These are phyloP conservation scores for Nannizziopsis arthrosporioides DNA, from an alignment of 2,329 filamentous ascomycete species.

Conservation along the genomic window DNA sequence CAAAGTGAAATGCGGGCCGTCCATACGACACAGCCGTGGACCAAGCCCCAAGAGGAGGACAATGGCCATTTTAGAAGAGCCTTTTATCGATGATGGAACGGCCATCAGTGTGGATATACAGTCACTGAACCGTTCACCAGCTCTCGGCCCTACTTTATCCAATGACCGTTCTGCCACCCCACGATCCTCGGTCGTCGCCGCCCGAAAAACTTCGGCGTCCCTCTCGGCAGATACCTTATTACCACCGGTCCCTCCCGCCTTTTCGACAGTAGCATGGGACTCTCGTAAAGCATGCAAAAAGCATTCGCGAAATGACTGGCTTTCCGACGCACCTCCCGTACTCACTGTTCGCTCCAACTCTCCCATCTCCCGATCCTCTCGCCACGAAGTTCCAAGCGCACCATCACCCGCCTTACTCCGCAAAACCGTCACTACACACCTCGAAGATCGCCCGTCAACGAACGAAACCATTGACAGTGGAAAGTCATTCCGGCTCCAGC, in stretches of 20 bases:
- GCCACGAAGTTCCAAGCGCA: neutral
- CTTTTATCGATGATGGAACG: neutral
- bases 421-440: slow-evolving; percentile 5
- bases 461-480: slow-evolving; percentile 26
- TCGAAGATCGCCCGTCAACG: slow-evolving; percentile 18
- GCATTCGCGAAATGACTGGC: neutral
- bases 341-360: slow-evolving; percentile 21
- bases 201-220: neutral
- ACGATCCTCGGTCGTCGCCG: neutral
- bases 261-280: slow-evolving; percentile 8
- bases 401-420: slow-evolving; percentile 2
- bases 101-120: neutral
- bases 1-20: slow-evolving; percentile 43
- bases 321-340: slow-evolving; percentile 7
- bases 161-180: neutral
- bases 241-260: neutral
- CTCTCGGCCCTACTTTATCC: neutral
- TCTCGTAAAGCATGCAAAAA: neutral
- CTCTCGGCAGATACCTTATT: neutral
- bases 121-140: neutral
- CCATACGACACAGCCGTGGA: slow-evolving; percentile 17
- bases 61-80: slow-evolving; percentile 1
- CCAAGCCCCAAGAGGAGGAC: neutral
- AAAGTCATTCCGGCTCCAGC: slow-evolving; percentile 17
- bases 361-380: slow-evolving; percentile 17